phyloP scores from a whole-genome alignment of 345 rosid species.

The Salix dunnii region DNA sequence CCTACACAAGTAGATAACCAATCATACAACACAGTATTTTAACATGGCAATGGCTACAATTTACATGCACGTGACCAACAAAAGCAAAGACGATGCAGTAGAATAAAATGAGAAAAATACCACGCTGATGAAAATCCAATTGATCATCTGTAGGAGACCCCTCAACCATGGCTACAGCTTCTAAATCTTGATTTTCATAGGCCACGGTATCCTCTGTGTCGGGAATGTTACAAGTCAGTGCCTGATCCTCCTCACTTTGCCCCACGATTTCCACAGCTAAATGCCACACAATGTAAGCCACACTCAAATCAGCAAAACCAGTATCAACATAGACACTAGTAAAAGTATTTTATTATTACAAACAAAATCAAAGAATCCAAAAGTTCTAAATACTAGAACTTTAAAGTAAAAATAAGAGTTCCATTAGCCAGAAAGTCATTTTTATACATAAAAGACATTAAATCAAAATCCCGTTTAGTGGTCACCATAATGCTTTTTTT shows the following conservation, averaged over 20 bases:
- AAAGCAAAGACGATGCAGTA: background rate
- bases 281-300: background rate
- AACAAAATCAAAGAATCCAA: background rate
- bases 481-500: background rate
- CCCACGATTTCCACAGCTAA: constrained; percentile 36
- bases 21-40: background rate
- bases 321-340: background rate
- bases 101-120: constrained; percentile 16
- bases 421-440: background rate
- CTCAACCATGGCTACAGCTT: constrained; percentile 54
- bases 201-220: constrained; percentile 51
- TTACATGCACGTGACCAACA: background rate
- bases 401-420: background rate
- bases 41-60: background rate
- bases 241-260: constrained; percentile 47
- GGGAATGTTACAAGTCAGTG: constrained; percentile 45
- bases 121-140: constrained; percentile 24
- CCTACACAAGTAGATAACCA: constrained; percentile 24
- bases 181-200: constrained; percentile 57
- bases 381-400: background rate
- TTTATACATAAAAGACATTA: background rate
- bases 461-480: background rate
- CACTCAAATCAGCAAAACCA: background rate
- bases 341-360: background rate
- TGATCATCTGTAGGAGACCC: constrained; percentile 39